A percentile compares a stretch with the other conserved stretches of the same genome.
Evolutionary conservation across 169 alveolate species (phyloP).

Genomic region (Plasmodium relictum): DNA sequence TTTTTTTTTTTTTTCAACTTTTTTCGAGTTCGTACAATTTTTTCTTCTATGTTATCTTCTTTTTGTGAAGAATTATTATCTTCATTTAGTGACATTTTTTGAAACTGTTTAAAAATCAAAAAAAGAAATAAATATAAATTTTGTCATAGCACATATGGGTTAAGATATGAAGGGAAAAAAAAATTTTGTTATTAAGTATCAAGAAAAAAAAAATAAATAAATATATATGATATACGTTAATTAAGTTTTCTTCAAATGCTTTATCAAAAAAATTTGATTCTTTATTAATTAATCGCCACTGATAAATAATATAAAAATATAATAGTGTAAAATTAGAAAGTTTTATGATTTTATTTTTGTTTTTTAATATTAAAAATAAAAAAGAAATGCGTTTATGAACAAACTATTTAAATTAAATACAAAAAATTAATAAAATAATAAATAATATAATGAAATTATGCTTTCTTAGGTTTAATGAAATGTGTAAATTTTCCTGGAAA

Average conservation of each 20-base stretch:
- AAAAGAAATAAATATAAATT: slow-evolving; percentile 1
- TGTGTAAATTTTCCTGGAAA: slow-evolving; percentile 21
- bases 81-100: slow-evolving; percentile 57
- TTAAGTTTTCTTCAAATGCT: slow-evolving; percentile 74
- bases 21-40: slow-evolving; percentile 43
- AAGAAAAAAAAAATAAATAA: too few relatives aligned
- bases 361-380: slow-evolving; percentile 4
- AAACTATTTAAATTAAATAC: neutral
- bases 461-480: neutral
- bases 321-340: neutral
- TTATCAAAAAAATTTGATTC: slow-evolving; percentile 67
- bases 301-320: slow-evolving; percentile 19
- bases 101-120: slow-evolving; percentile 57
- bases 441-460: neutral
- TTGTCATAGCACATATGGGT: neutral
- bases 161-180: too few relatives aligned
- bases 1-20: slow-evolving; percentile 60
- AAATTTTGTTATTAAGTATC: too few relatives aligned
- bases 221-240: slow-evolving; percentile 20
- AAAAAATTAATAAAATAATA: neutral
- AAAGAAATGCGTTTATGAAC: neutral
- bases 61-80: slow-evolving; percentile 32
- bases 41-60: slow-evolving; percentile 51
- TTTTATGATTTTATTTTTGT: neutral
- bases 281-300: slow-evolving; percentile 76